A percentile compares a stretch with the other conserved stretches of the same genome.
Conservation (phyloP, 2,329 filamentous ascomycete species). For the Epichloe aotearoae region DNA sequence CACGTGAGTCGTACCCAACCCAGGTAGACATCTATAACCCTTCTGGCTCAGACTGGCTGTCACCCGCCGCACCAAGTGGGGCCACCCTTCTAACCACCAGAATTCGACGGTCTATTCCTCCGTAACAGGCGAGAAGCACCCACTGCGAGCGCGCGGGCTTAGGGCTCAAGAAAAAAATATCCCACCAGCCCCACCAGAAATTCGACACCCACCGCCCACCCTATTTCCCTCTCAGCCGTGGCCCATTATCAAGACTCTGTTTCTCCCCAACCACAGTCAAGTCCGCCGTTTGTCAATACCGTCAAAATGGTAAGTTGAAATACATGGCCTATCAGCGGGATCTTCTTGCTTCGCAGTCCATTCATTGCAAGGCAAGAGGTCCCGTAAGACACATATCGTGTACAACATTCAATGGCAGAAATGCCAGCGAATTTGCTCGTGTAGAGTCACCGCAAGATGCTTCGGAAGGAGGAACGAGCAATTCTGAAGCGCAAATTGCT, state of each 20-base stretch:
- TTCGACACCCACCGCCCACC: slow-evolving; percentile 6
- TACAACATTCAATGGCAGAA: slow-evolving; percentile 22
- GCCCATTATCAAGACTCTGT: background rate
- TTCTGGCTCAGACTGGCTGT: background rate
- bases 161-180: slow-evolving; percentile 20
- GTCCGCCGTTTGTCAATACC: slow-evolving; percentile 33
- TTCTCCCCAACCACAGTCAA: slow-evolving; percentile 20
- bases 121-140: slow-evolving; percentile 10
- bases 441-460: slow-evolving; percentile 92
- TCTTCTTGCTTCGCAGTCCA: background rate
- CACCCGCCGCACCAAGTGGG: background rate
- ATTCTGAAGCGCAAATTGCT: slow-evolving; percentile 99
- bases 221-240: background rate
- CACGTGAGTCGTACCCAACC: slow-evolving; percentile 30
- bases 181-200: slow-evolving; percentile 24
- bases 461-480: slow-evolving; percentile 58
- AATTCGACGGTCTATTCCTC: background rate
- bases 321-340: slow-evolving; percentile 19
- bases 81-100: background rate
- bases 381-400: background rate
- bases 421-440: slow-evolving; percentile 26
- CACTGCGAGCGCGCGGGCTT: slow-evolving; percentile 10
- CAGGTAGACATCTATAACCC: slow-evolving; percentile 9
- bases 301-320: slow-evolving; percentile 57
- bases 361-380: background rate